phyloP scores from a whole-genome alignment of 2,329 filamentous ascomycete species.

The Colletotrichum chrysophilum region DNA sequence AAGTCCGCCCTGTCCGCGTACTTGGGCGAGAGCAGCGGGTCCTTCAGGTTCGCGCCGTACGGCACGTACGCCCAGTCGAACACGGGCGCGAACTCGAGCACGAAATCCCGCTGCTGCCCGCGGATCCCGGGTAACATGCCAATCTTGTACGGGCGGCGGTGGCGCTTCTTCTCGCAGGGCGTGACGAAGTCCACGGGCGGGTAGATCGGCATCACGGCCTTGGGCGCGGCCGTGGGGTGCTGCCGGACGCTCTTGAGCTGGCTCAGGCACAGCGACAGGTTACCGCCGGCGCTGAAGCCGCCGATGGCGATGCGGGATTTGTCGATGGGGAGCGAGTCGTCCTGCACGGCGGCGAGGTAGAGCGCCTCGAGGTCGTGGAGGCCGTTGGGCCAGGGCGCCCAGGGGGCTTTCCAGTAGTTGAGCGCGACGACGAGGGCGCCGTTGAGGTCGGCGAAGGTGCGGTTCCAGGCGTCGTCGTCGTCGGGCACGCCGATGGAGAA shows the following conservation, averaged over 20 bases:
- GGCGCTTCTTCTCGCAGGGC: constrained; percentile 26
- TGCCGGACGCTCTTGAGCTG: constrained; percentile 42
- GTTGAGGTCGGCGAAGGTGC: constrained; percentile 42
- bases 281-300: constrained; percentile 59
- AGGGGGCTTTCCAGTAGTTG: constrained; percentile 54
- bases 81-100: constrained; percentile 25
- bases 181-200: constrained; percentile 40
- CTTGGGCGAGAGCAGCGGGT: constrained; percentile 38
- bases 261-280: constrained; percentile 45
- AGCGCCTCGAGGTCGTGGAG: constrained; percentile 52
- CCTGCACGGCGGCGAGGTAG: constrained; percentile 43
- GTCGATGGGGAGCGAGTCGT: constrained; percentile 52
- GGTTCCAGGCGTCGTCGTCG: constrained; percentile 53
- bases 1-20: constrained; percentile 34
- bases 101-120: constrained; percentile 20
- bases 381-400: constrained; percentile 45
- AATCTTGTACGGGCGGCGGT: constrained; percentile 30
- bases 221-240: constrained; percentile 21
- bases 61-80: constrained; percentile 40
- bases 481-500: constrained; percentile 48
- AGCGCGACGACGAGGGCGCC: constrained; percentile 50
- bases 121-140: constrained; percentile 21
- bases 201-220: constrained; percentile 48
- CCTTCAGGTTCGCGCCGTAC: constrained; percentile 31
- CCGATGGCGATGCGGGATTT: constrained; percentile 41